Evolutionary conservation across 768 basidiomycete species (phyloP), one percentile per base, ranked within the genome.

Genomic region (Hericium rajendrae): DNA sequence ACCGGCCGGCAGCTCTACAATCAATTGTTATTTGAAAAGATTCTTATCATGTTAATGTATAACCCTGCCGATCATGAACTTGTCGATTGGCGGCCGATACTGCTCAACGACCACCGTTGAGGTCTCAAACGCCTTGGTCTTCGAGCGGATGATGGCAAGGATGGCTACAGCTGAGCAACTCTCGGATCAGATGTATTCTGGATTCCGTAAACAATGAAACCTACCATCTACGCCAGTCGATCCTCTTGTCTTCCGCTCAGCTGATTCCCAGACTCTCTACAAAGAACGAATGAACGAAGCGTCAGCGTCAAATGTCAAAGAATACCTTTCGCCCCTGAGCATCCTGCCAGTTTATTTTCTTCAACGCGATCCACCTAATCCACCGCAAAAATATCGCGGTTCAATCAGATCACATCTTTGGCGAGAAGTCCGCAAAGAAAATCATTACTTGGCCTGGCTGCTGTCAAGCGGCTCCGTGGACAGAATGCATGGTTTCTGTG

Each of bases 41-140:
- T 18, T 41, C 51, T 28, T 40, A 48, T 3, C 24, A 49, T 2
- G 22, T 32, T 26, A n/a, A 49, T 53, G n/a, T 37, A 37, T 16
- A n/a, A 5, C 15, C 37, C 71, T 67, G 83, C 91, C 93, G 58
- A 95, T 78, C 58, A 89, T 78, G 60, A 80, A 77, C 60, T 83
- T 85, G 64, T 81, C 86, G 49, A 93, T 77, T 0, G 94, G 91
- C 0, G 95, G 93, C 24, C 95, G 83, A 69, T 87, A 97, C 68
- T 97, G 94, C 66, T 95, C 91, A 64, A 97, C 83, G 62, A 97
- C 75, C 55, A 95, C 79, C 4, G 89, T 93, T 1, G 88, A 90
- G 5, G 78, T 69, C 4, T 83, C 84, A 64, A 91, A 92, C 2
- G 81, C 78, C 59, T 80, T 76, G 8, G 80, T 82, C 69, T 83